A percentile compares a stretch with the other conserved stretches of the same genome.
Evolutionary conservation across 257 asterid genomes (phyloP).

Genomic region (Ophiorrhiza pumila): DNA sequence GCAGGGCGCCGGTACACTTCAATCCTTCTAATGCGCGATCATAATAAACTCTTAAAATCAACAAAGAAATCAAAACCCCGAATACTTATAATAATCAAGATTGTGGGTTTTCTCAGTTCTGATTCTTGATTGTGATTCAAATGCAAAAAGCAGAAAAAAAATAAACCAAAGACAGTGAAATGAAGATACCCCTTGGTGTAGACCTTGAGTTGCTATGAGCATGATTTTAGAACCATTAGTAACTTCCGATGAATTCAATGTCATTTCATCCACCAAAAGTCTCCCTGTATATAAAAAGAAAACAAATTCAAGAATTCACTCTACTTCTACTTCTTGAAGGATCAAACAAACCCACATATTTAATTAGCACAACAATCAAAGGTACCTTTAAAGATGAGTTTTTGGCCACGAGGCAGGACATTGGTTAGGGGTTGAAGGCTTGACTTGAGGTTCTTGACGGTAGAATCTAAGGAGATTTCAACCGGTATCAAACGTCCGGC

Average conservation of each 20-base stretch:
- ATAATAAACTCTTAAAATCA: constrained; percentile 4
- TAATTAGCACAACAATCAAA: not conserved
- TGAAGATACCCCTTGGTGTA: constrained; percentile 83
- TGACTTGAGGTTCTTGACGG: constrained; percentile 63
- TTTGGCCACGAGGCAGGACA: constrained; percentile 95
- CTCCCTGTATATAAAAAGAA: constrained; percentile 40
- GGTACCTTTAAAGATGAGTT: constrained; percentile 79
- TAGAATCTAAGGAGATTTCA: constrained; percentile 42
- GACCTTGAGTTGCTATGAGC: constrained; percentile 91
- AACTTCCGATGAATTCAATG: constrained; percentile 54
- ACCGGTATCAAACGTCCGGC: constrained; percentile 64
- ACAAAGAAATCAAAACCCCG: not conserved
- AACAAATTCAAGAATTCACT: constrained; percentile 8
- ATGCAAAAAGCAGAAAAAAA: not conserved
- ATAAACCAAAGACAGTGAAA: not conserved
- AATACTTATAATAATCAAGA: not conserved
- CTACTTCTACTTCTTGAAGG: not conserved
- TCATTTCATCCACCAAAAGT: constrained; percentile 51
- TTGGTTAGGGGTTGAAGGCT: constrained; percentile 70
- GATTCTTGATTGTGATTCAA: not conserved
- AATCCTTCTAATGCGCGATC: no score
- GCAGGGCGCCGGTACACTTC: no score
- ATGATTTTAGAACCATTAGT: constrained; percentile 67
- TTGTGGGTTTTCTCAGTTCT: not conserved
- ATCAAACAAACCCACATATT: no score